phyloP scores from a whole-genome alignment of 2,329 filamentous ascomycete genomes.

The Thelonectria olida region DNA sequence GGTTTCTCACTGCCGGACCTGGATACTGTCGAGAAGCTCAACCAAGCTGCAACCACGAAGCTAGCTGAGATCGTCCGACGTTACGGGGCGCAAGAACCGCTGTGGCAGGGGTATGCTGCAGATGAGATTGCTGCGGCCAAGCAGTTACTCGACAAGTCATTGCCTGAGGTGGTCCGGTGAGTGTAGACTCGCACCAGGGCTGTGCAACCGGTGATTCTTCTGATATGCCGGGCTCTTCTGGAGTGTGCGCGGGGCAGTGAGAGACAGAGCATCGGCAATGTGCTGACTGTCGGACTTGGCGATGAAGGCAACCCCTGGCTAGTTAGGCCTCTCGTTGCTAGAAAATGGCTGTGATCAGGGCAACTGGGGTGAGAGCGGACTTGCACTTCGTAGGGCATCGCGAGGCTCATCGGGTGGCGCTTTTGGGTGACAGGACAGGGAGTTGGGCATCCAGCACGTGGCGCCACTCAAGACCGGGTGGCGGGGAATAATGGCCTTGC shows the following conservation, averaged over 20 bases:
- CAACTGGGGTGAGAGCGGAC: slow-evolving; percentile 22
- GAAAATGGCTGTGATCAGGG: slow-evolving; percentile 1
- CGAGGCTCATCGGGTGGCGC: slow-evolving; percentile 3
- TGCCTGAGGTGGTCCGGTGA: slow-evolving; percentile 55
- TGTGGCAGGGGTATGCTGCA: slow-evolving; percentile 78
- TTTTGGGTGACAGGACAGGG: slow-evolving; percentile 24
- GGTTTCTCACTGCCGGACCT: slow-evolving; percentile 64
- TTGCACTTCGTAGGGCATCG: neutral
- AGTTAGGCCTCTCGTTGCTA: slow-evolving; percentile 16
- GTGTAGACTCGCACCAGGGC: slow-evolving; percentile 14
- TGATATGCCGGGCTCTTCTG: slow-evolving; percentile 25
- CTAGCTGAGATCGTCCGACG: slow-evolving; percentile 79
- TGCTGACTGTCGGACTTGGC: slow-evolving; percentile 19
- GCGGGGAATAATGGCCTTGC: slow-evolving; percentile 33
- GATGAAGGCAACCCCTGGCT: slow-evolving; percentile 26
- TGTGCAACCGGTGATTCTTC: slow-evolving; percentile 14
- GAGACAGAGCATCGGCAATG: slow-evolving; percentile 15
- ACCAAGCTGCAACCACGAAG: slow-evolving; percentile 77
- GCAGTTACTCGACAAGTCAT: slow-evolving; percentile 69
- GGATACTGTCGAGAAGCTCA: slow-evolving; percentile 71
- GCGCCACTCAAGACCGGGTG: slow-evolving; percentile 39
- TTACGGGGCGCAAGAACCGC: slow-evolving; percentile 65
- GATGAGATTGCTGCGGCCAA: slow-evolving; percentile 77
- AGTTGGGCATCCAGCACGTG: slow-evolving; percentile 39
- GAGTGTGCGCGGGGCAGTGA: slow-evolving; percentile 22